Base-by-base conservation (phyloP, 106 monocot species). In the Apostasia ramifera region DNA sequence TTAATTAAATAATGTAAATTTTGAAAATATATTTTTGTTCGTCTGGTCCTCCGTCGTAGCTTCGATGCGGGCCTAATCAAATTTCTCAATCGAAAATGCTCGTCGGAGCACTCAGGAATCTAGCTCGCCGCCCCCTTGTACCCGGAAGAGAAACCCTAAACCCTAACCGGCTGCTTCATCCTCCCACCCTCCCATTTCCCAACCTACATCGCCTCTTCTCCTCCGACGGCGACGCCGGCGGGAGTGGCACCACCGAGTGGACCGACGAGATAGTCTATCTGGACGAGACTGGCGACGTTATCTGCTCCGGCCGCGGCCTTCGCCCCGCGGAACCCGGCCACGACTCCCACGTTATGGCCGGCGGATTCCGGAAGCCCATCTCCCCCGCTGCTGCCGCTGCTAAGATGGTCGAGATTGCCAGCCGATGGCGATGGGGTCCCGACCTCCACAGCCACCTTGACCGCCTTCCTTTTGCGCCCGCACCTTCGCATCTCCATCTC, bases 211-310 rank as follows among this genome's bases (percentile, higher is more conserved):
- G 65, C 8, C n/a, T 3, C 44, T 2, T 49, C 7, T 47, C 65
- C 37, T 65, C 65, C 8, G 48, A 47, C 37, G 47, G 47, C 65
- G 65, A 47, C 2, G 65, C 26, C 7, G 12, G 7, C 8, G 48
- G 48, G 4, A 6, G 42, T 40, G 15, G 59, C 58, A 9, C 13
- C 48, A 38, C 39, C 63, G 44, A 65, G 37, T 88, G 83, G 84
- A 82, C 82, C 13, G 85, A 82, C 6, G 82, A 85, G 2, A 75
- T 85, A 57, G 56, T 73, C 40, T 91, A 91, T 73, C 82, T 87
- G 7, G 85, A 92, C 81, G 92, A 92, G 61, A 79, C 83, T 47
- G 85, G 88, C 59, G 61, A 12, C 47, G 71, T 88, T 9, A 78
- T 92, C 74, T 47, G 55, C 71, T 75, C 88, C 76, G 71, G 58